Evolutionary conservation across 1,284 basidiomycete genomes (phyloP), one percentile per base, ranked within the genome.

Genomic region (Anthracocystis setariae): DNA sequence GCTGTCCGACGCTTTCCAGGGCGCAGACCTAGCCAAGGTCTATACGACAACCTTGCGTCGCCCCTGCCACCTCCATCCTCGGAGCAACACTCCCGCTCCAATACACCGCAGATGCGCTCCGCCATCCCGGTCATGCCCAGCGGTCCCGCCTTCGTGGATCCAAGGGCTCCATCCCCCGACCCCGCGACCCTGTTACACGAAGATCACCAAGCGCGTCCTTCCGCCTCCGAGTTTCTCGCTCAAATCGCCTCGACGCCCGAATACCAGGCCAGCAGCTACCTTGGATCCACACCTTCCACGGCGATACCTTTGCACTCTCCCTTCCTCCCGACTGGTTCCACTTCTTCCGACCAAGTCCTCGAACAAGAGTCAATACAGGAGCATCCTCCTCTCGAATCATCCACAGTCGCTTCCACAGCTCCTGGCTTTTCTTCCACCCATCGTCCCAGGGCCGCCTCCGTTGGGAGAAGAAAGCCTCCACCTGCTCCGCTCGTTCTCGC

Each of bases 61-160:
- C 40, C 44, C 1, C 20, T 27, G 1, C 46, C 47, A 18, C 45
- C 48, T 45, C 42, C 53, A 3, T 20, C n/a, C 0, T 49, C 56
- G 8, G 63, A 54, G n/a, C 17, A 38, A 5, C 45, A 51, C 5
- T 63, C 69, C 32, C 52, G 69, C 9, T 56, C 46, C 55, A 62
- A 32, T 32, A 72, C 62, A 13, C 63, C 60, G 9, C 58, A 58
- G 25, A 60, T 58, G 54, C 68, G 62, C 4, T 60, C 56, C 17
- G 50, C 63, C n/a, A 50, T 73, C 8, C 70, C 70, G 8, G 61
- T 73, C 49, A 43, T 65, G 61, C 65, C 70, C n/a, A 65, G 42
- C 32, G 57, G 60, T 12, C 70, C 65, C 8, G 46, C 70, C 21
- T 73, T 73, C 17, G 50, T 59, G 8, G 47, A 57, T 1, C 24